Evolutionary conservation across 2,329 filamentous ascomycete species (phyloP).

Genomic region (Xylariaceae sp.): DNA sequence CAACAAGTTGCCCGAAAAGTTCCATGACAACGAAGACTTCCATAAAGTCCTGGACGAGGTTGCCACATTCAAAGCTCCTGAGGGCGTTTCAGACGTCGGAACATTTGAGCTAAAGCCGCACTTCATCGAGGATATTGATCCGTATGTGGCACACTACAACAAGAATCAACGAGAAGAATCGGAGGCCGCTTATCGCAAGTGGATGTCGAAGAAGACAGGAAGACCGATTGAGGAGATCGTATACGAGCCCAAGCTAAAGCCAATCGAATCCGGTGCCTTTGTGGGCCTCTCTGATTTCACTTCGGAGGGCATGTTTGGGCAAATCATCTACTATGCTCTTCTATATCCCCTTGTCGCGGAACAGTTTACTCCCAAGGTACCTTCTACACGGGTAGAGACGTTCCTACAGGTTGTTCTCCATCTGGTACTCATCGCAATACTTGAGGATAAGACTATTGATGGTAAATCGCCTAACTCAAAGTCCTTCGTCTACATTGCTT

Average conservation of each 20-base stretch:
- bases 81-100: conserved; percentile 86
- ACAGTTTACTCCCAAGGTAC: conserved; percentile 66
- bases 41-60: conserved; percentile 79
- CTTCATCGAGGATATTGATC: conserved; percentile 83
- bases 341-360: conserved; percentile 70
- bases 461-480: conserved; percentile 43
- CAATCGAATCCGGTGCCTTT: conserved; percentile 74
- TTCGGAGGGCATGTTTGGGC: conserved; percentile 76
- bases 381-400: conserved; percentile 77
- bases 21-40: conserved; percentile 85
- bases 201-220: conserved; percentile 81
- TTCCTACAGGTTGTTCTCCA: conserved; percentile 91
- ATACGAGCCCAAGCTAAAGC: conserved; percentile 78
- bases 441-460: conserved; percentile 68
- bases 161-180: conserved; percentile 97
- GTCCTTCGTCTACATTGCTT: conserved; percentile 69
- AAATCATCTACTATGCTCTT: conserved; percentile 83
- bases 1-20: conserved; percentile 78
- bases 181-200: conserved; percentile 79
- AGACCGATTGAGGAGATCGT: conserved; percentile 78
- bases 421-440: conserved; percentile 74
- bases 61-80: conserved; percentile 82
- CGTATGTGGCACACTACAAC: conserved; percentile 92
- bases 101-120: conserved; percentile 89
- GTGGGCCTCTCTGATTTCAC: conserved; percentile 73